These are phyloP conservation scores for Alternaria ventricosa DNA, from an alignment of 2,329 filamentous ascomycete genomes.

Conservation along the genomic window DNA sequence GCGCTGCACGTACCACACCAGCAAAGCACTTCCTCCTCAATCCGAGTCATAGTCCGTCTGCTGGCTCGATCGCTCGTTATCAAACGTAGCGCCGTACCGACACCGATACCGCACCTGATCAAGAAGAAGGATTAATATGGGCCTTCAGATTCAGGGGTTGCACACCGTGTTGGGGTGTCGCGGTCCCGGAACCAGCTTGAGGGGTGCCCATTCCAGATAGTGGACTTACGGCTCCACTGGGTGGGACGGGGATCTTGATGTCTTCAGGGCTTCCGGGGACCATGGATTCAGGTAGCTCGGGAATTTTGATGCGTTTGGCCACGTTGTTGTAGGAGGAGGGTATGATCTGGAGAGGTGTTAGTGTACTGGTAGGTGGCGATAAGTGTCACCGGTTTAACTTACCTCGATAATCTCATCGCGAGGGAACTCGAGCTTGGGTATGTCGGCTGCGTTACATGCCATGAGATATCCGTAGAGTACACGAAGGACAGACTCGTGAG, in stretches of 20 bases:
- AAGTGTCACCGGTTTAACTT: constrained; percentile 15
- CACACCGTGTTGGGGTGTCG: constrained; percentile 3
- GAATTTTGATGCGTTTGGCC: constrained; percentile 87
- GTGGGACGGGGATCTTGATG: constrained; percentile 76
- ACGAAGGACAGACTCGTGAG: constrained; percentile 95
- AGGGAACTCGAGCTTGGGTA: constrained; percentile 90
- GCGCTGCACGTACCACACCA: neutral
- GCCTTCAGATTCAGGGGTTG: constrained; percentile 11
- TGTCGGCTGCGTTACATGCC: constrained; percentile 96
- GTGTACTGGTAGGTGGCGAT: no score
- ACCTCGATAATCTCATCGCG: constrained; percentile 96
- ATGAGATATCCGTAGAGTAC: constrained; percentile 98
- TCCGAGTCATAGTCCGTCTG: constrained; percentile 25
- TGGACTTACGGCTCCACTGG: constrained; percentile 58
- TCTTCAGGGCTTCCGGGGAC: constrained; percentile 82
- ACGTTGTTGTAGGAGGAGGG: constrained; percentile 97
- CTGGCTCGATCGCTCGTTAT: constrained; percentile 31
- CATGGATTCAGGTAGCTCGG: constrained; percentile 68
- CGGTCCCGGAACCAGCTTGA: constrained; percentile 15
- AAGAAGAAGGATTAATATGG: constrained; percentile 11
- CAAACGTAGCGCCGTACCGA: constrained; percentile 26
- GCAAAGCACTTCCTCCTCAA: neutral
- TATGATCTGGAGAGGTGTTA: constrained; percentile 68
- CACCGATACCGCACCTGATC: constrained; percentile 16
- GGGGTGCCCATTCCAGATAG: constrained; percentile 51